Conservation (phyloP, 805 yeast genomes). For the Metschnikowia bowlesiae region DNA sequence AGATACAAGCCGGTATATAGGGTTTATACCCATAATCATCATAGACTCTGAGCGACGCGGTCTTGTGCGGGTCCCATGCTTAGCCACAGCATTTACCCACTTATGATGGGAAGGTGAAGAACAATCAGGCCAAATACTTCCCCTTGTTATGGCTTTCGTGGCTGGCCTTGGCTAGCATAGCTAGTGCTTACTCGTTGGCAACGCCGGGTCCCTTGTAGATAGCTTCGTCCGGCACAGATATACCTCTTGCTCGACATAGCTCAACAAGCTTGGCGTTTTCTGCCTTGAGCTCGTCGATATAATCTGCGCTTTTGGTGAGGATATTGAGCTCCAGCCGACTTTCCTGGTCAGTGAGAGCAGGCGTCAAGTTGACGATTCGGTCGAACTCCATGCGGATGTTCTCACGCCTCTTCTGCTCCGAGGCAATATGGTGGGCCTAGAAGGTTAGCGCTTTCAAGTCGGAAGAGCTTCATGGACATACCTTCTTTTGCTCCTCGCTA, state of each 20-base stretch:
- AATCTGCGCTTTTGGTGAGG: conserved; percentile 58
- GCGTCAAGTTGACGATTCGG: conserved; percentile 68
- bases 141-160: too few species aligned
- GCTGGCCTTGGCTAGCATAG: background rate
- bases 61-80: too few species aligned
- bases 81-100: too few species aligned
- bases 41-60: too few species aligned
- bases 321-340: conserved; percentile 77
- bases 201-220: conserved; percentile 24
- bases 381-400: conserved; percentile 83
- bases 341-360: conserved; percentile 63
- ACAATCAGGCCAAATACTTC: too few species aligned
- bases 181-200: conserved; percentile 4
- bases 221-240: conserved; percentile 40
- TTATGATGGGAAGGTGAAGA: too few species aligned
- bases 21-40: too few species aligned
- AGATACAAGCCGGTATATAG: too few species aligned
- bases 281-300: conserved; percentile 45
- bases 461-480: conserved; percentile 3
- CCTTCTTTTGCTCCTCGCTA: conserved; percentile 19
- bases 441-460: conserved; percentile 6
- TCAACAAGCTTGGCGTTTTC: conserved; percentile 47
- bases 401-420: conserved; percentile 83
- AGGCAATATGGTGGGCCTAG: conserved; percentile 72
- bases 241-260: conserved; percentile 37